phyloP scores from a whole-genome alignment of 2,329 filamentous ascomycete genomes.

The Penicillium sp. region DNA sequence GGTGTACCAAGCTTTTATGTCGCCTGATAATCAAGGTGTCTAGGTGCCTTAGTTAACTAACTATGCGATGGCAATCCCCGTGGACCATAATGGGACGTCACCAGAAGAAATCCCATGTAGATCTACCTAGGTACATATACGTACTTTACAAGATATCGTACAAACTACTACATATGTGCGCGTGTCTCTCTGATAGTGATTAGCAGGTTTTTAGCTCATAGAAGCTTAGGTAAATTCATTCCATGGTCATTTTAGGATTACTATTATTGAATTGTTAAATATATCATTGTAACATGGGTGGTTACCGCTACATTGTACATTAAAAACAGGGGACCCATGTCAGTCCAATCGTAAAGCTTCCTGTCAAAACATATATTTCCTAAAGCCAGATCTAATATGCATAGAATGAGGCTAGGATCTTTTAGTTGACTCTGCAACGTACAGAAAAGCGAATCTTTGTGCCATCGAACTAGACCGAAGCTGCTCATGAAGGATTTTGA shows the following conservation, averaged over 20 bases:
- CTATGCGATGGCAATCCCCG: background rate
- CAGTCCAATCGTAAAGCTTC: too few relatives aligned
- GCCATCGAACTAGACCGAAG: background rate
- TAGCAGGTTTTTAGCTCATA: too few relatives aligned
- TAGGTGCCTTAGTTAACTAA: too few relatives aligned
- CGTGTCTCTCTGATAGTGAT: background rate
- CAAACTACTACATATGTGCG: background rate
- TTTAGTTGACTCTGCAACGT: background rate
- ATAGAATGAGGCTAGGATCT: background rate
- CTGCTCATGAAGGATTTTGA: background rate
- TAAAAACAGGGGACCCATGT: background rate
- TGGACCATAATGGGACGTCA: background rate
- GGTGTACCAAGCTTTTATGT: background rate
- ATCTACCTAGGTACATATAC: background rate
- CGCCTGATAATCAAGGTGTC: background rate
- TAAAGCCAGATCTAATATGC: background rate
- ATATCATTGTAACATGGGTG: background rate
- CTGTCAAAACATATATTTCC: background rate
- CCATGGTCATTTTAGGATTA: background rate
- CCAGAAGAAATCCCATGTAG: background rate
- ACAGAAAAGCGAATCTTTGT: background rate
- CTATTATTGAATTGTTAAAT: background rate
- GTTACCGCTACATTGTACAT: background rate
- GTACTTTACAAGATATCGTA: background rate
- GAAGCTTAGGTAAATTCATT: background rate